Evolutionary conservation across 129 eudicot genomes (phyloP).

Genomic region (Apium graveolens): DNA sequence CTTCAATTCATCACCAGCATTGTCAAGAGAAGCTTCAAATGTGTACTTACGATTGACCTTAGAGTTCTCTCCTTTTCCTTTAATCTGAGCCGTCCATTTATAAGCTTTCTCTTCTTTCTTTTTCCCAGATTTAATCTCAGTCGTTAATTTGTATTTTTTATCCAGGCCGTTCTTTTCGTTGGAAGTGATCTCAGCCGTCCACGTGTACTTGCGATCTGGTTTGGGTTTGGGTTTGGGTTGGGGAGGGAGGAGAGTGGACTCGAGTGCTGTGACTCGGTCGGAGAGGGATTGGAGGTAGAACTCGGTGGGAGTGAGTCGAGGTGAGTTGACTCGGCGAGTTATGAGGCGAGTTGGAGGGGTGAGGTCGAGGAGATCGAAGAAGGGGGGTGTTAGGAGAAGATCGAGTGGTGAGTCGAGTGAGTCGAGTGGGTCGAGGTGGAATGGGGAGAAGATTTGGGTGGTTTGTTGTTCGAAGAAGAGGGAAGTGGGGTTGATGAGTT

Average conservation of each 20-base stretch:
- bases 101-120: conserved; percentile 47
- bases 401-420: conserved; percentile 16
- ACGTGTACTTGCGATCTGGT: conserved; percentile 76
- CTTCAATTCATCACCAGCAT: conserved; percentile 25
- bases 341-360: conserved; percentile 4
- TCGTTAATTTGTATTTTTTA: conserved; percentile 59
- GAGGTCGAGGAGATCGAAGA: conserved; percentile 43
- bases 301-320: conserved; percentile 20
- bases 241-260: conserved; percentile 30
- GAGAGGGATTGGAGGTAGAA: conserved; percentile 39
- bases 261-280: conserved; percentile 73
- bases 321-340: not conserved
- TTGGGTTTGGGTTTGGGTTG: conserved; percentile 12
- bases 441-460: conserved; percentile 17
- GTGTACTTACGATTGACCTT: conserved; percentile 42
- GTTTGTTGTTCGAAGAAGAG: conserved; percentile 7
- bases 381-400: conserved; percentile 23
- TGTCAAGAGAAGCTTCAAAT: conserved; percentile 49
- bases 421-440: conserved; percentile 21
- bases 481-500: conserved; percentile 19
- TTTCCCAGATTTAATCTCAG: conserved; percentile 69
- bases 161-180: conserved; percentile 43
- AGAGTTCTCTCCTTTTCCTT: conserved; percentile 46
- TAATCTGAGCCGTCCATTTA: conserved; percentile 77
- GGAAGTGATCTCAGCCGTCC: conserved; percentile 83